Base-by-base conservation (phyloP, 768 basidiomycete genomes). In the Naganishia kalamii region DNA sequence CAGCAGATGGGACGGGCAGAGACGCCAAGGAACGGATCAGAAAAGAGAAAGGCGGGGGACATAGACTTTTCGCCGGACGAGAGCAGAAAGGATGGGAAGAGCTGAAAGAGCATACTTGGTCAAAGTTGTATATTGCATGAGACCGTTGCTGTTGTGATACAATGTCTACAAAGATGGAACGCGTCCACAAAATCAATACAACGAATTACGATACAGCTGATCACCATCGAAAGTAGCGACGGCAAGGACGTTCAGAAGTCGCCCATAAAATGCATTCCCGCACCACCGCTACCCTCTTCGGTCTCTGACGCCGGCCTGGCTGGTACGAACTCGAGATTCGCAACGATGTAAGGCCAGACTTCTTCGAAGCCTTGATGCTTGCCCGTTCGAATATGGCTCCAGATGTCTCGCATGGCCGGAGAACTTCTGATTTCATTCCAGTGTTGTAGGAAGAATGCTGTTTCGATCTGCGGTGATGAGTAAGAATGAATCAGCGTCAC, bases 281-380 rank as follows among this genome's bases (percentile, higher is more conserved):
- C 54, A 23, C 33, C 35, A 35, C 17, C 19, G 4, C 17, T 15
- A 23, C 54, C 54, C 12, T 32, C 30, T 17, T 13, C 37, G 21
- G n/a, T 37, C 7, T 57, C n/a, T 10, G 4, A 3, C 19, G 35
- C 33, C 19, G 60, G 46, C 21, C n/a, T 48, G 1, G 41, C 60
- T 2, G 64, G 57, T 11, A 40, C 35, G 29, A 49, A 68, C n/a
- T 50, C 72, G 48, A 73, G 65, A 44, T 70, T 59, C 32, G 66
- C 57, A 12, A 80, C 68, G 21, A 75, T 46, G 30, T 67, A 60
- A 27, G 64, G 40, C 69, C 68, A 73, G 10, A 75, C 78, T 30
- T 90, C 88, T 78, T 91, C 90, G 72, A 91, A 92, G 0, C 90
- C 90, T 19, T 89, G 87, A 74, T 91, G 88, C 35, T 88, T 82